Percentiles rank a stretch among this genome's conserved stretches.
Evolutionary conservation across 1,284 basidiomycete genomes (phyloP).

Genomic region (Kalmanozyma brasiliensis): DNA sequence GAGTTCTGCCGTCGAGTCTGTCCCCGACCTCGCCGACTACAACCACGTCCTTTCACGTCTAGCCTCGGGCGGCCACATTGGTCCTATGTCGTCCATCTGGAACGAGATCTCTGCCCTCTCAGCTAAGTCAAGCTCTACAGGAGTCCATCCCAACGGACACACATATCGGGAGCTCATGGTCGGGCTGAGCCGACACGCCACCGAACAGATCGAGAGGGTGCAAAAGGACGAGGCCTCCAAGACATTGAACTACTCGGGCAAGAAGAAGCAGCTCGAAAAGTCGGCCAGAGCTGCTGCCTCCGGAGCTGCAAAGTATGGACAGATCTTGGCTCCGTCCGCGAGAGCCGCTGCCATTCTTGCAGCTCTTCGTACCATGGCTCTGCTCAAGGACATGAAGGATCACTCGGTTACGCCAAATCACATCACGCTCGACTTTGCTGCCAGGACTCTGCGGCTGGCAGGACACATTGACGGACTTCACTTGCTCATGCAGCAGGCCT

Average conservation of each 20-base stretch:
- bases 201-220: constrained; percentile 47
- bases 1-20: constrained; percentile 21
- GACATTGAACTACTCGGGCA: constrained; percentile 27
- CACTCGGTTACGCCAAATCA: constrained; percentile 41
- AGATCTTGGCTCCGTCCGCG: constrained; percentile 41
- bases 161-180: constrained; percentile 60
- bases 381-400: constrained; percentile 56
- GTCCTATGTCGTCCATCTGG: constrained; percentile 56
- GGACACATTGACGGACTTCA: constrained; percentile 59
- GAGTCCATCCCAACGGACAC: constrained; percentile 33
- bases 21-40: constrained; percentile 50
- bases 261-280: constrained; percentile 32
- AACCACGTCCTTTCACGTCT: constrained; percentile 55
- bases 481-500: constrained; percentile 52
- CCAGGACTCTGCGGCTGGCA: constrained; percentile 54
- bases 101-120: constrained; percentile 40
- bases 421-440: constrained; percentile 57
- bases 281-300: constrained; percentile 34
- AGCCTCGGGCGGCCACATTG: constrained; percentile 49
- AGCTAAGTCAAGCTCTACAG: constrained; percentile 3
- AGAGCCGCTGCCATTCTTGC: constrained; percentile 47
- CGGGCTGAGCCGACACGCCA: constrained; percentile 54
- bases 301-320: constrained; percentile 30
- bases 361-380: constrained; percentile 43
- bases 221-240: constrained; percentile 43